Base-by-base conservation (phyloP, 2,329 filamentous ascomycete genomes). In the Xylariaceae sp. region DNA sequence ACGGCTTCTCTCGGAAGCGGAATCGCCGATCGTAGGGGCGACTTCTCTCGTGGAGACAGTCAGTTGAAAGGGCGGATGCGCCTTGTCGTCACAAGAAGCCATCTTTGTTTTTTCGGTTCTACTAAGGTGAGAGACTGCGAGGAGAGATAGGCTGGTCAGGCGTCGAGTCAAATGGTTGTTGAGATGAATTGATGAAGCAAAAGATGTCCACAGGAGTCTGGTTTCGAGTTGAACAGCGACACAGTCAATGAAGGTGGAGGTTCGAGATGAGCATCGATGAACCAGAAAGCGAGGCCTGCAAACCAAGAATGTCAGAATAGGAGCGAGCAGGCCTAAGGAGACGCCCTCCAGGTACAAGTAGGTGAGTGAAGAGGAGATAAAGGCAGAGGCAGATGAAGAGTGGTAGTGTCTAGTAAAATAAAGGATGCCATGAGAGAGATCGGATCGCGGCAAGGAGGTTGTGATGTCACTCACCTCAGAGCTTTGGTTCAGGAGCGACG, bases 21-120 rank as follows among this genome's bases (percentile, higher is more conserved):
- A 56, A 11, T 55, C 23, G 41, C 41, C 39, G 10, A 50, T 11
- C 23, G 35, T 63, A 4, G 67, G 60, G 13, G 50, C n/a, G 17
- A 64, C 56, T 53, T 64, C 63, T 56, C 64, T 56, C 39, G 66
- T 65, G 37, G 60, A 61, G n/a, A 66, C 61, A 15, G 56, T 68
- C 59, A 66, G 59, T 57, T 57, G 65, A 48, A 55, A 50, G 30
- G 50, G 57, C 56, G 66, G 65, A 23, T 59, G 44, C 6, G 54
- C 58, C 57, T 62, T 61, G 13, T 65, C 61, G 4, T 55, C n/a
- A 15, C 57, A 60, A 35, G 57, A 62, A 15, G 57, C 54, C 47
- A 69, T 69, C 23, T 17, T 57, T 34, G 44, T 60, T 41, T 41
- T 41, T 41, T 47, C 39, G 47, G 30, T 23, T 30, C 23, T 30